A percentile compares a stretch with the other conserved stretches of the same genome.
phyloP scores from a whole-genome alignment of 225 moss, liverwort and hornwort genomes.

The Sphagnum tenellum region DNA sequence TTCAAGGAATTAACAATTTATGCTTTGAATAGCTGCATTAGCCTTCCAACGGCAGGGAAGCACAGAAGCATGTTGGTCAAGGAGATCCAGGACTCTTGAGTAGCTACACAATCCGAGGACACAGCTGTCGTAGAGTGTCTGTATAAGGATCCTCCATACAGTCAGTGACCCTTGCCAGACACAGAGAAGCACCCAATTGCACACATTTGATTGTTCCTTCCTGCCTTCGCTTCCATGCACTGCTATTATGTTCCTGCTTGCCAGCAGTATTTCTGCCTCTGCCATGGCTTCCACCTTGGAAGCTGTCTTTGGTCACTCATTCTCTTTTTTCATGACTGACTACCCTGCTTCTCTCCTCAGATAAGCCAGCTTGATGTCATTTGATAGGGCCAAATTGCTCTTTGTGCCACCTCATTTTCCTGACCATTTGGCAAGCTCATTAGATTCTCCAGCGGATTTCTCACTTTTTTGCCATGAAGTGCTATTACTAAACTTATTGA shows the following conservation, averaged over 20 bases:
- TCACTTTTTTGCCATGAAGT: constrained; percentile 16
- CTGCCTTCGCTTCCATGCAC: constrained; percentile 26
- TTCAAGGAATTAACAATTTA: no score
- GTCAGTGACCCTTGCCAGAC: no score
- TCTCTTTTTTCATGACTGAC: constrained; percentile 1
- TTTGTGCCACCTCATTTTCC: no score
- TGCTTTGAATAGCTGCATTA: no score
- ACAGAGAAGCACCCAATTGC: no score
- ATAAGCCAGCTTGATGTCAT: neutral
- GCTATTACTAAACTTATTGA: constrained; percentile 20
- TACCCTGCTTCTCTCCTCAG: constrained; percentile 1
- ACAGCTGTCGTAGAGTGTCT: no score
- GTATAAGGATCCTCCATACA: no score
- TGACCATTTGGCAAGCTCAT: constrained; percentile 15
- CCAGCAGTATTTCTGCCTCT: constrained; percentile 16
- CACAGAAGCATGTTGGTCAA: no score
- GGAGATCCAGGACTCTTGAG: no score
- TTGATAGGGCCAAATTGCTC: neutral
- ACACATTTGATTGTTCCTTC: constrained; percentile 28
- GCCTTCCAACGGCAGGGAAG: no score
- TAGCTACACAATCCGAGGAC: no score
- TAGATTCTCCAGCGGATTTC: constrained; percentile 17
- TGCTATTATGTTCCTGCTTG: neutral
- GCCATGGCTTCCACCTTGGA: constrained; percentile 13
- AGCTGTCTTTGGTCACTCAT: neutral